These are phyloP conservation scores for Coelastrella sp. DNA, from an alignment of 139 green algal species.

Conservation along the genomic window DNA sequence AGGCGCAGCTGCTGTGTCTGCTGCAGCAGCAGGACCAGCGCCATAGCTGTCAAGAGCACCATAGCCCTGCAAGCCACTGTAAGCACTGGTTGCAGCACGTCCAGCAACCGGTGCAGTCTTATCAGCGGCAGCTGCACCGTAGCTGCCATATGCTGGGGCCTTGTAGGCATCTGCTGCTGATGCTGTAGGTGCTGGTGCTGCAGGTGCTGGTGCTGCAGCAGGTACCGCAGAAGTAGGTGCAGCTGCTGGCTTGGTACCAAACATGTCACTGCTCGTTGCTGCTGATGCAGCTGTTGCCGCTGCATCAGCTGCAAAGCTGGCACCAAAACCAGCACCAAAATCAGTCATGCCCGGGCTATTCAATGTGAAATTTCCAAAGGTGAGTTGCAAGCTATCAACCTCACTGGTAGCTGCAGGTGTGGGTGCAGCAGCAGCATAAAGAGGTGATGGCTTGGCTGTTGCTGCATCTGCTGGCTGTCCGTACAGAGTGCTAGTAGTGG, in stretches of 20 bases:
- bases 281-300: conserved; percentile 17
- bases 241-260: conserved; percentile 9
- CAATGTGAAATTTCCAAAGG: conserved; percentile 56
- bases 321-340: conserved; percentile 54
- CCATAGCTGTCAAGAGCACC: neutral
- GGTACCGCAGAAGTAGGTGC: conserved; percentile 28
- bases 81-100: neutral
- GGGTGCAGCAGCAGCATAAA: conserved; percentile 26
- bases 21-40: neutral
- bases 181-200: conserved; percentile 1
- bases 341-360: conserved; percentile 43
- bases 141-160: conserved; percentile 19
- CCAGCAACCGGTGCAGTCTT: conserved; percentile 13
- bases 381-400: conserved; percentile 53
- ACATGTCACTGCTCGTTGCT: conserved; percentile 10
- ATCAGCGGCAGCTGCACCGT: conserved; percentile 15
- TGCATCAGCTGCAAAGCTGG: conserved; percentile 15
- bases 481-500: conserved; percentile 14
- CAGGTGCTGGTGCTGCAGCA: neutral
- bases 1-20: neutral
- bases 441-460: conserved; percentile 35
- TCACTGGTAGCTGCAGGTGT: neutral
- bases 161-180: conserved; percentile 36
- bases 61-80: conserved; percentile 25
- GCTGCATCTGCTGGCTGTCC: conserved; percentile 9